phyloP scores from a whole-genome alignment of 2,329 filamentous ascomycete species.

The Phaeoacremonium minimum region DNA sequence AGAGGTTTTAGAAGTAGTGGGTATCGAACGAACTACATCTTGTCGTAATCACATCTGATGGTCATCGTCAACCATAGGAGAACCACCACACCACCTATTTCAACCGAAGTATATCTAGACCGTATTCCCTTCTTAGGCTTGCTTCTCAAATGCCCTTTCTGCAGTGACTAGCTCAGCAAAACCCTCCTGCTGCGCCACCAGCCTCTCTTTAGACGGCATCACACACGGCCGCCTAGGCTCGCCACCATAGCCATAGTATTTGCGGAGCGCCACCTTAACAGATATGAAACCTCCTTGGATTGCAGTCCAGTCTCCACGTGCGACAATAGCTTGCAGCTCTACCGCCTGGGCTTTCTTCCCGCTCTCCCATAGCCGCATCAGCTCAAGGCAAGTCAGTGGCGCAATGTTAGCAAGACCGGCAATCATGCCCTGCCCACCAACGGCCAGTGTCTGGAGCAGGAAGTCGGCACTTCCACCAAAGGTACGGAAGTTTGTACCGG shows the following conservation, averaged over 20 bases:
- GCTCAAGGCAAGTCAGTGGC: slow-evolving; percentile 50
- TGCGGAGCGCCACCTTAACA: slow-evolving; percentile 61
- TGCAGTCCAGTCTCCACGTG: slow-evolving; percentile 63
- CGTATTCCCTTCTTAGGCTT: no score
- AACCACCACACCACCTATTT: no score
- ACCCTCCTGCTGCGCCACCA: slow-evolving; percentile 17
- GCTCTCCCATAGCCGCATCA: slow-evolving; percentile 45
- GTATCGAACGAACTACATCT: no score
- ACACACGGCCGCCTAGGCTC: slow-evolving; percentile 46
- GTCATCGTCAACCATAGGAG: no score
- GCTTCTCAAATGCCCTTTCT: slow-evolving; percentile 14
- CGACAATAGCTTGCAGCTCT: slow-evolving; percentile 55
- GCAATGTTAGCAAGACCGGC: slow-evolving; percentile 57
- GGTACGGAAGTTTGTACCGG: slow-evolving; percentile 48
- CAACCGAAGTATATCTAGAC: no score
- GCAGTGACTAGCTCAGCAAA: slow-evolving; percentile 21
- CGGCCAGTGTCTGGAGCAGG: slow-evolving; percentile 56
- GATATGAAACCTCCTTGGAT: slow-evolving; percentile 66
- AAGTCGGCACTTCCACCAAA: slow-evolving; percentile 64
- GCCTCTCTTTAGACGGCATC: slow-evolving; percentile 11
- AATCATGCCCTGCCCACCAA: slow-evolving; percentile 59
- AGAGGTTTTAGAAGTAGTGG: no score
- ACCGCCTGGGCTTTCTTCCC: slow-evolving; percentile 51
- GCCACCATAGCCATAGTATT: slow-evolving; percentile 61
- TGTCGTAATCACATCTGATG: no score